Percentiles rank a stretch among this genome's conserved stretches.
These are phyloP conservation scores for Umbellularia californica DNA, from an alignment of 164 flowering plant species.

Conservation along the genomic window DNA sequence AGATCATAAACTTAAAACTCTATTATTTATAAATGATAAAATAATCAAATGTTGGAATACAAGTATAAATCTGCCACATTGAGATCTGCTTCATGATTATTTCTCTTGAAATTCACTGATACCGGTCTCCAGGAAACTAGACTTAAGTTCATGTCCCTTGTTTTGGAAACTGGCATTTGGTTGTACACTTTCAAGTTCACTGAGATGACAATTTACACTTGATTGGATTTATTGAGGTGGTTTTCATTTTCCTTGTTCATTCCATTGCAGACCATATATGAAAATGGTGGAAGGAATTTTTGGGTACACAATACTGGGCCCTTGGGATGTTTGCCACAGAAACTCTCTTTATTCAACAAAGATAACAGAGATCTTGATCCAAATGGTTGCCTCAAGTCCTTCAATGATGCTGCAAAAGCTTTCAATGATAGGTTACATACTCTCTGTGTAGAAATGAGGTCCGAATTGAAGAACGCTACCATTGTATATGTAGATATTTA, in stretches of 20 bases:
- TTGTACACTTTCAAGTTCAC: background rate
- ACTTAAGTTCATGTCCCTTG: background rate
- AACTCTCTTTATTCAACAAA: slow-evolving; percentile 30
- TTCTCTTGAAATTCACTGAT: no score
- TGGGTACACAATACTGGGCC: slow-evolving; percentile 67
- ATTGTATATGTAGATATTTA: slow-evolving; percentile 50
- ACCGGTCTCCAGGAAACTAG: background rate
- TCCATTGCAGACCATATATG: slow-evolving; percentile 35
- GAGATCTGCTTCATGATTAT: background rate
- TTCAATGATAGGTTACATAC: slow-evolving; percentile 30
- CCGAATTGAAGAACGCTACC: slow-evolving; percentile 25
- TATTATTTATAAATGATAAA: background rate
- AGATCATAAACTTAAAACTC: background rate
- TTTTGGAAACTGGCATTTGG: background rate
- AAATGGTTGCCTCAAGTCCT: slow-evolving; percentile 39
- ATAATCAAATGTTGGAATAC: background rate
- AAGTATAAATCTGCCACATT: background rate
- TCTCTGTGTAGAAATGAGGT: slow-evolving; percentile 31
- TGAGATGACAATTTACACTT: no score
- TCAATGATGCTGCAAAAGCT: slow-evolving; percentile 43
- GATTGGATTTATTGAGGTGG: background rate
- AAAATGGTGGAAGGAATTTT: slow-evolving; percentile 53
- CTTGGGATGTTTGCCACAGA: slow-evolving; percentile 51
- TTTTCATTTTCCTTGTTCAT: background rate
- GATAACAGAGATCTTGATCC: slow-evolving; percentile 26